Conservation (phyloP, 768 basidiomycete species). For the Mycena rosella region DNA sequence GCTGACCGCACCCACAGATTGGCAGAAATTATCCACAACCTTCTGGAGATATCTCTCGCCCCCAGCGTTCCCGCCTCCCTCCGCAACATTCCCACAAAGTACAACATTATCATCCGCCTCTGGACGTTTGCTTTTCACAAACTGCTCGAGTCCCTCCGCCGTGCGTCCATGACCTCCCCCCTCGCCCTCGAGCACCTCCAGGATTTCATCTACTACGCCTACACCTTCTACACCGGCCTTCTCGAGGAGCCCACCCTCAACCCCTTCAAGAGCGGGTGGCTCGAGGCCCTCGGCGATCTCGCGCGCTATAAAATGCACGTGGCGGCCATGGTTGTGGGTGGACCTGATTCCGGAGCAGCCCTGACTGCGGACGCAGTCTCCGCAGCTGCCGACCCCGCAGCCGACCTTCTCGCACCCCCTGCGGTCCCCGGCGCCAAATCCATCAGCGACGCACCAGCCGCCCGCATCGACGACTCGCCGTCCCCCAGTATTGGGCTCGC, state of each 20-base stretch:
- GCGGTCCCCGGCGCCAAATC: conserved; percentile 51
- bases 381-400: conserved; percentile 48
- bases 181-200: conserved; percentile 92
- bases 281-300: conserved; percentile 96
- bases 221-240: conserved; percentile 92
- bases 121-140: conserved; percentile 95
- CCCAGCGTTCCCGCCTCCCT: conserved; percentile 91
- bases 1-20: conserved; percentile 67
- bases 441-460: conserved; percentile 62
- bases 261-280: conserved; percentile 86
- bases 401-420: conserved; percentile 29
- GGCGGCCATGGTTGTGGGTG: conserved; percentile 82
- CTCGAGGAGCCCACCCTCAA: conserved; percentile 83
- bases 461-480: conserved; percentile 73
- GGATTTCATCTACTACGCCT: conserved; percentile 96
- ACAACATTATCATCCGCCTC: conserved; percentile 94
- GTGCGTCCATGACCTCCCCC: conserved; percentile 76
- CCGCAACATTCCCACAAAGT: conserved; percentile 90
- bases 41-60: conserved; percentile 87
- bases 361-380: conserved; percentile 72
- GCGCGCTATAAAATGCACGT: conserved; percentile 96
- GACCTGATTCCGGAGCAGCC: conserved; percentile 53
- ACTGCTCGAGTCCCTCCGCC: conserved; percentile 90
- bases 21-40: conserved; percentile 90
- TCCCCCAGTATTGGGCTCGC: conserved; percentile 87